Evolutionary conservation across 2,329 filamentous ascomycete genomes (phyloP), one percentile per base, ranked within the genome.

Genomic region (Ophiostoma quercus): DNA sequence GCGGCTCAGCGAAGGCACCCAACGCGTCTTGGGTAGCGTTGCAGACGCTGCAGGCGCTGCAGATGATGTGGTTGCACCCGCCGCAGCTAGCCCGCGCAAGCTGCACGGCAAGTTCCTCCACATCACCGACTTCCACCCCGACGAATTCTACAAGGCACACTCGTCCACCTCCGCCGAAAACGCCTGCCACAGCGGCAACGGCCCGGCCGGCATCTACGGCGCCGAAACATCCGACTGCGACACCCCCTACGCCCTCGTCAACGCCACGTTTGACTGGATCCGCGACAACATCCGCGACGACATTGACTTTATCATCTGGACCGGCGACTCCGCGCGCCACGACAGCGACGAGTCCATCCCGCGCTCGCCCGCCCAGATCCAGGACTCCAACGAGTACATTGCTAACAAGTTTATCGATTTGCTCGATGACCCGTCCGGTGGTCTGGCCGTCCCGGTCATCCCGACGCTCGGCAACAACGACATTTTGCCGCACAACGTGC

Each of bases 381-480:
- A 94, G 19, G 81, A 86, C 68, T 86, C 92, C 75, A 99, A 99
- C 78, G 82, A 87, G 73, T 83, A 88, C 73, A 83, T 97, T 73
- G 89, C 93, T 67, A 80, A 88, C 75, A 92, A 92, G 78, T 92
- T 98, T 78, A 80, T 85, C 66, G 86, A 93, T 25, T 84, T 91
- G 11, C 97, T 97, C 51, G 82, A 85, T 60, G 82, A 86, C 73
- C 82, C 71, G 78, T 82, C 68, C 77, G 81, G 72, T 83, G 86
- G 87, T 70, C 85, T 93, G 71, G 79, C 84, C 14, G 85, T 98
- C 3, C 94, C 95, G 3, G 87, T 98, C 39, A 84, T 99, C 25
- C 94, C 95, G 0, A 97, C 90, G 0, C 89, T 97, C 74, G 95
- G 95, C 72, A 99, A 99, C 81, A 99, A 99, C 79, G 95, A 99